These are phyloP conservation scores for Tricholoma hemisulphureum DNA, from an alignment of 768 basidiomycete genomes.

Conservation along the genomic window DNA sequence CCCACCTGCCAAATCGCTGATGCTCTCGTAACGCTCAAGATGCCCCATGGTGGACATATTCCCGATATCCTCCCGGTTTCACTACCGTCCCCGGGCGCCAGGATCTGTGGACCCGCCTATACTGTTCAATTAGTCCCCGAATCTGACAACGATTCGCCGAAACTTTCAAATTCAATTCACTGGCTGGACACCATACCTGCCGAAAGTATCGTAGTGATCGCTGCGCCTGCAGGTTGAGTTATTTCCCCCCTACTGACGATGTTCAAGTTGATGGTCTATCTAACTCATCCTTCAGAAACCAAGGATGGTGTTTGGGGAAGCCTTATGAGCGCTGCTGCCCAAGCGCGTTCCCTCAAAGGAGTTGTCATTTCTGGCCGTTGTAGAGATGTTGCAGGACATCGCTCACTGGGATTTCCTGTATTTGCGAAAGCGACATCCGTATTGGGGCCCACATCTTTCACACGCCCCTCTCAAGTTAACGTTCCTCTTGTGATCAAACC, in stretches of 20 bases:
- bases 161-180: slow-evolving; percentile 65
- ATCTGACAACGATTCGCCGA: slow-evolving; percentile 59
- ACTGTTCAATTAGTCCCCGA: slow-evolving; percentile 80
- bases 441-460: slow-evolving; percentile 81
- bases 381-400: slow-evolving; percentile 80
- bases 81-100: slow-evolving; percentile 31
- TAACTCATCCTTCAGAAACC: slow-evolving; percentile 41
- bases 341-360: slow-evolving; percentile 64
- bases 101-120: slow-evolving; percentile 74
- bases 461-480: slow-evolving; percentile 74
- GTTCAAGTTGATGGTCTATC: slow-evolving; percentile 16
- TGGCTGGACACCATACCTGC: slow-evolving; percentile 65
- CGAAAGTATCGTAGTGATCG: slow-evolving; percentile 69
- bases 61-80: slow-evolving; percentile 69
- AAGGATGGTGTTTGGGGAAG: slow-evolving; percentile 92
- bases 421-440: slow-evolving; percentile 82
- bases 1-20: slow-evolving; percentile 87
- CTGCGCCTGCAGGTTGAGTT: slow-evolving; percentile 62
- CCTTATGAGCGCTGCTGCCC: slow-evolving; percentile 84
- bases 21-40: slow-evolving; percentile 77
- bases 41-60: slow-evolving; percentile 70
- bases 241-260: neutral
- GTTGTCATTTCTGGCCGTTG: slow-evolving; percentile 86
- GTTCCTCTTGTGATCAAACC: slow-evolving; percentile 58
- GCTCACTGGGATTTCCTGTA: slow-evolving; percentile 68